phyloP scores from a whole-genome alignment of 2,329 filamentous ascomycete species.

The Nemania sp. region DNA sequence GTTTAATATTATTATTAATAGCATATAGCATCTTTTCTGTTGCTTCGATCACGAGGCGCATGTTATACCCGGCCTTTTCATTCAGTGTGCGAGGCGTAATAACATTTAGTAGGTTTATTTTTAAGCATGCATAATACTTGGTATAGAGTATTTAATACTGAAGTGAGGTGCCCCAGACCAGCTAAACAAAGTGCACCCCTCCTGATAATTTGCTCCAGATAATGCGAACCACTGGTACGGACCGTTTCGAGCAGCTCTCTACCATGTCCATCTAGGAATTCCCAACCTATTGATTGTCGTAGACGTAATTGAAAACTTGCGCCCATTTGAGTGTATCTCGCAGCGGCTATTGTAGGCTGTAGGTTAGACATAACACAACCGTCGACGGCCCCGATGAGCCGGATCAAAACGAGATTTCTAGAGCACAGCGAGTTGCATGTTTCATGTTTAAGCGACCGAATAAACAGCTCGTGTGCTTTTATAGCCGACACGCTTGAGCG shows the following conservation, averaged over 20 bases:
- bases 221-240: neutral
- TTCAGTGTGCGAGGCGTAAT: neutral
- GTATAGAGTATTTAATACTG: conserved; percentile 21
- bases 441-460: neutral
- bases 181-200: neutral
- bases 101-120: conserved; percentile 8
- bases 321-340: neutral
- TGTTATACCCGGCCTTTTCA: neutral
- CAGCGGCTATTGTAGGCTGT: neutral
- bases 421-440: neutral
- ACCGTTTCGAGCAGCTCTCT: neutral
- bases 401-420: neutral
- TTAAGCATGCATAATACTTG: conserved; percentile 16
- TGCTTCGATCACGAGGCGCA: neutral
- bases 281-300: neutral
- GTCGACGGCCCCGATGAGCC: neutral
- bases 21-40: neutral
- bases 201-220: neutral
- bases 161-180: conserved; percentile 3
- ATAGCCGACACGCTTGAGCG: conserved; percentile 2
- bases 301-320: neutral
- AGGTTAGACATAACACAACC: neutral
- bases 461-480: conserved; percentile 1
- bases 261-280: neutral
- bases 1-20: no score